Evolutionary conservation across 2,329 filamentous ascomycete species (phyloP), one percentile per base, ranked within the genome.

Genomic region (Monilinia vaccinii-corymbosi): DNA sequence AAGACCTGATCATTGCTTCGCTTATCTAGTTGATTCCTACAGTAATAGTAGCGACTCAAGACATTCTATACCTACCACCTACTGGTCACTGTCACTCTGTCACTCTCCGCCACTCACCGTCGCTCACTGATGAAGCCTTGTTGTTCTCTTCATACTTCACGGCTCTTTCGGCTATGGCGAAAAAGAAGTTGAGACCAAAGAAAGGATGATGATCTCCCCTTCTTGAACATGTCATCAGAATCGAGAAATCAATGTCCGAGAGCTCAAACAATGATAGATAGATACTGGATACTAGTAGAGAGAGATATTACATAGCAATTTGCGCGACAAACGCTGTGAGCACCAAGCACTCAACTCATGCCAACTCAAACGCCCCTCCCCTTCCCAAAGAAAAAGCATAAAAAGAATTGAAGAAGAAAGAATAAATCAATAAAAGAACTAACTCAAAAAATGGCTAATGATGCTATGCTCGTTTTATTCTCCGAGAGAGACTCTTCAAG

Each of bases 161-260:
- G 38, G 51, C 18, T 23, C 40, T 11, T 32, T 53, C 51, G 51
- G 51, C 44, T 53, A 53, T 53, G n/a, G n/a, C 51, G 51, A 53
- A 38, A 42, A 53, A 32, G 18, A 16, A 32, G 51, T 31, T 53
- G 38, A 53, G 50, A 42, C 28, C 21, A 42, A 42, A n/a, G 23
- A 16, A 36, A 53, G 10, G 46, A 48, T 10, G 18, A n/a, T n/a
- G 46, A 47, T 47, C 45, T 47, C 25, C 25, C 18, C 23, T 47
- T 47, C 36, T 38, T 2, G 23, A 42, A 52, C 40, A 40, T 38
- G 23, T 16, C 50, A 36, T 44, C 51, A 44, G 44, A 53, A 44
- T 53, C 36, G 25, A 36, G 38, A 53, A 32, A 44, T 44, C 44
- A 53, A 53, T 53, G 38, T 13, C 51, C 38, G 51, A 53, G 51